Evolutionary conservation across 1,284 basidiomycete species (phyloP).

Genomic region (Lentinula novae-zelandiae): DNA sequence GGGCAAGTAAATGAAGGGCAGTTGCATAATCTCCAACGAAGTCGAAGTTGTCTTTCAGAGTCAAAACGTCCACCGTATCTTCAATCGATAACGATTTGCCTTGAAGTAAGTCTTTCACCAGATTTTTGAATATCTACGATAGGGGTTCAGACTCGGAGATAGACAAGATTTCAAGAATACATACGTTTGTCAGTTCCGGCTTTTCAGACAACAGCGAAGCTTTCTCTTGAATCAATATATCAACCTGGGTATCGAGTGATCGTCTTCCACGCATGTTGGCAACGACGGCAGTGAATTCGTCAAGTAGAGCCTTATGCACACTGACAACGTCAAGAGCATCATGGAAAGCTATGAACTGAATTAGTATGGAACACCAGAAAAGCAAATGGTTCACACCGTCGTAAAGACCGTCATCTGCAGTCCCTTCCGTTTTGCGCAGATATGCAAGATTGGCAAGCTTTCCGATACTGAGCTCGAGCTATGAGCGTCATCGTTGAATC

Average conservation of each 20-base stretch:
- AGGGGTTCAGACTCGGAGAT: not conserved
- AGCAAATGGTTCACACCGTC: conserved; percentile 41
- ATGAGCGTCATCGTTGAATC: conserved; percentile 3
- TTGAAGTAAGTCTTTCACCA: conserved; percentile 63
- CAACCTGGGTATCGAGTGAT: conserved; percentile 64
- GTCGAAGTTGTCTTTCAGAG: conserved; percentile 63
- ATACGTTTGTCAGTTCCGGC: conserved; percentile 44
- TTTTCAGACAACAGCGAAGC: conserved; percentile 45
- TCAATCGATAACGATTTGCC: conserved; percentile 66
- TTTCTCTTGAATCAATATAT: conserved; percentile 53
- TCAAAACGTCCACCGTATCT: conserved; percentile 67
- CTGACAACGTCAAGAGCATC: conserved; percentile 72
- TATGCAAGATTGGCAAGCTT: conserved; percentile 85
- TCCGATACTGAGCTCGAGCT: conserved; percentile 77
- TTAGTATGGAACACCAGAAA: not conserved
- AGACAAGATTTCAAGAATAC: conserved; percentile 10
- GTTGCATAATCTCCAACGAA: conserved; percentile 59
- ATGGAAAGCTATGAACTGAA: conserved; percentile 52
- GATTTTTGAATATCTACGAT: conserved; percentile 58
- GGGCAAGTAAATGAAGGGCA: conserved; percentile 58
- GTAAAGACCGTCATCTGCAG: conserved; percentile 44
- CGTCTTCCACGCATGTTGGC: conserved; percentile 49
- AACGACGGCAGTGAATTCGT: conserved; percentile 53
- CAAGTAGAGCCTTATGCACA: conserved; percentile 61
- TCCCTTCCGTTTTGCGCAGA: conserved; percentile 53